These are phyloP conservation scores for Gillenia trifoliata DNA, from an alignment of 306 rosid genomes.

Conservation along the genomic window DNA sequence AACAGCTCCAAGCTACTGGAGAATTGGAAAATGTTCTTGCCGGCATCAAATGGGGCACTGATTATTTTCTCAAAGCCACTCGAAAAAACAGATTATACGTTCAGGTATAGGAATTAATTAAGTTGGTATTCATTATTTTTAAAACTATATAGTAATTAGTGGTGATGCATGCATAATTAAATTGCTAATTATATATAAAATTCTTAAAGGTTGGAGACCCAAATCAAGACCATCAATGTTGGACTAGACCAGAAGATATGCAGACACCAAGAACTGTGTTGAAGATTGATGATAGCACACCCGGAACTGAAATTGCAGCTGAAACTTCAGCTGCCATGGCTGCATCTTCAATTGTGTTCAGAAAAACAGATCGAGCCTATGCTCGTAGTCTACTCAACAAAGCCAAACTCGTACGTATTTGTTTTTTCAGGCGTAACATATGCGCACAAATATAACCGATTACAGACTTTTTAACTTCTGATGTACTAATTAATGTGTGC, in stretches of 20 bases:
- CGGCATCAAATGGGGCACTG: conserved; percentile 89
- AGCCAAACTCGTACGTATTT: conserved; percentile 62
- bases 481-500: neutral
- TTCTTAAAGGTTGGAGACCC: conserved; percentile 75
- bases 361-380: conserved; percentile 34
- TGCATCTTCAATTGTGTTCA: conserved; percentile 63
- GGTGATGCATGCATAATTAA: no score
- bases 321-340: conserved; percentile 96
- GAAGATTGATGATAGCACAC: conserved; percentile 36
- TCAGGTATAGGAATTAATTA: conserved; percentile 35
- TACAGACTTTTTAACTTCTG: no score
- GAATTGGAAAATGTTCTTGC: conserved; percentile 47
- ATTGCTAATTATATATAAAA: neutral
- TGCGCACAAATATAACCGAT: neutral
- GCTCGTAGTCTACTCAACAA: conserved; percentile 76
- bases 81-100: conserved; percentile 45
- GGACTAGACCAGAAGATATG: conserved; percentile 82
- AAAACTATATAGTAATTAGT: neutral
- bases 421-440: neutral
- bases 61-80: conserved; percentile 62
- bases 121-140: neutral
- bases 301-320: conserved; percentile 83
- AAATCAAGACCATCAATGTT: conserved; percentile 62
- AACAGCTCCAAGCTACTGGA: conserved; percentile 44
- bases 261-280: conserved; percentile 59